Percentiles rank a stretch among this genome's conserved stretches.
Evolutionary conservation across 768 basidiomycete species (phyloP).

Genomic region (Leccinellum rugosiceps): DNA sequence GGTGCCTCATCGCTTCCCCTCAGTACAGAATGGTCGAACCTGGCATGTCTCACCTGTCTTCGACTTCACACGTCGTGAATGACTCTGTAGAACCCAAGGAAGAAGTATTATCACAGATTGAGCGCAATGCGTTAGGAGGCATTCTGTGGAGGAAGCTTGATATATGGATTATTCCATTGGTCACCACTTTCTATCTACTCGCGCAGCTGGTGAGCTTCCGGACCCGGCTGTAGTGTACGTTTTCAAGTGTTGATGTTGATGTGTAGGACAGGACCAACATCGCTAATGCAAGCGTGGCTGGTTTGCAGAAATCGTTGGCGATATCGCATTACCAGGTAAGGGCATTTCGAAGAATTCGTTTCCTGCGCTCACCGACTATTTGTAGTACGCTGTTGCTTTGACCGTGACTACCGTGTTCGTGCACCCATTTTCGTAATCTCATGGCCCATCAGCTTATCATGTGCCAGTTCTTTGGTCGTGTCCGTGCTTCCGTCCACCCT

Average conservation of each 20-base stretch:
- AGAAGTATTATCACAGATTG: conserved; percentile 4
- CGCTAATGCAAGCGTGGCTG: not conserved
- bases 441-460: not conserved
- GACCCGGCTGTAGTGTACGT: not conserved
- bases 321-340: not conserved
- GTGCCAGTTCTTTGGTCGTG: not conserved
- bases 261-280: not conserved
- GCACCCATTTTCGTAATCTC: not conserved
- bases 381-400: not conserved
- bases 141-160: conserved; percentile 43
- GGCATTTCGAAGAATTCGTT: not conserved
- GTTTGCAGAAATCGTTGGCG: not conserved
- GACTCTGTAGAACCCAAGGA: not conserved
- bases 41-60: not conserved
- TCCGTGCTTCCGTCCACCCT: not conserved
- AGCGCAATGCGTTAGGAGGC: conserved; percentile 29
- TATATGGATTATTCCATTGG: not conserved
- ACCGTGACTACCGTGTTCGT: not conserved
- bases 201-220: conserved; percentile 14
- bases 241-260: not conserved
- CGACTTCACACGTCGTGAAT: not conserved
- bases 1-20: not conserved
- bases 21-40: not conserved
- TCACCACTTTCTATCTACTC: conserved; percentile 17
- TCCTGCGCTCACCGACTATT: not conserved